These are phyloP conservation scores for Globisporangium splendens DNA, from an alignment of 352 stramenopile species.

Conservation along the genomic window DNA sequence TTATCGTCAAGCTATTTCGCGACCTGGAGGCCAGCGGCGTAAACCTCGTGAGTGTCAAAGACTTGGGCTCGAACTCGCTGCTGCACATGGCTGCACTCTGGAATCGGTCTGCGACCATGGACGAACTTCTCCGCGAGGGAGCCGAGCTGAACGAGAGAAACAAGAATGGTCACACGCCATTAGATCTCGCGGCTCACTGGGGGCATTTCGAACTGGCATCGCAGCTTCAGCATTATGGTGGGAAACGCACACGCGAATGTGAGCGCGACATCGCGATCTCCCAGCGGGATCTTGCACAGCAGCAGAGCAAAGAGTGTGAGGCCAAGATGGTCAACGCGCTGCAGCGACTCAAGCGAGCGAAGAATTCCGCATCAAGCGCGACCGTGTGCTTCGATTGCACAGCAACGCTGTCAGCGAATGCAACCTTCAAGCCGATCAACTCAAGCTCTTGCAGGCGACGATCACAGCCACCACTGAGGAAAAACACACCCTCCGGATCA, in stretches of 20 bases:
- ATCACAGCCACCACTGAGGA: slow-evolving; percentile 14
- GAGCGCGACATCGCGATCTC: slow-evolving; percentile 54
- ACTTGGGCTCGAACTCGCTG: slow-evolving; percentile 44
- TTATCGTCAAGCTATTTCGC: slow-evolving; percentile 34
- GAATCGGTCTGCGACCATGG: slow-evolving; percentile 46
- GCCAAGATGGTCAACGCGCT: slow-evolving; percentile 33
- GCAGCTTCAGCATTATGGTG: slow-evolving; percentile 54
- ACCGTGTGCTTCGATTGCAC: slow-evolving; percentile 28
- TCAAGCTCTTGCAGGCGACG: slow-evolving; percentile 14
- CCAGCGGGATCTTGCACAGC: slow-evolving; percentile 40
- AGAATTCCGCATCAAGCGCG: slow-evolving; percentile 44
- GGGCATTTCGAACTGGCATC: slow-evolving; percentile 48
- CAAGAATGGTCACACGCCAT: slow-evolving; percentile 42
- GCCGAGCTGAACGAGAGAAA: slow-evolving; percentile 44
- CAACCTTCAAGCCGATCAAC: slow-evolving; percentile 12
- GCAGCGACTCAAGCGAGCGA: slow-evolving; percentile 27
- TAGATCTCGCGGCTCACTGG: slow-evolving; percentile 56
- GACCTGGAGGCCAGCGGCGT: slow-evolving; percentile 28
- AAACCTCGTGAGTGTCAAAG: slow-evolving; percentile 23
- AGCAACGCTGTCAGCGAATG: slow-evolving; percentile 17
- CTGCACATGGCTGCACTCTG: slow-evolving; percentile 46
- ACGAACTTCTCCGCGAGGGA: slow-evolving; percentile 41
- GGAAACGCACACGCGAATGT: slow-evolving; percentile 55
- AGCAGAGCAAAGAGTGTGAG: slow-evolving; percentile 31
- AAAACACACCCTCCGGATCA: slow-evolving; percentile 25